Evolutionary conservation across 2,329 filamentous ascomycete species (phyloP), one percentile per base, ranked within the genome.

Genomic region (Endoconidiophora polonica): DNA sequence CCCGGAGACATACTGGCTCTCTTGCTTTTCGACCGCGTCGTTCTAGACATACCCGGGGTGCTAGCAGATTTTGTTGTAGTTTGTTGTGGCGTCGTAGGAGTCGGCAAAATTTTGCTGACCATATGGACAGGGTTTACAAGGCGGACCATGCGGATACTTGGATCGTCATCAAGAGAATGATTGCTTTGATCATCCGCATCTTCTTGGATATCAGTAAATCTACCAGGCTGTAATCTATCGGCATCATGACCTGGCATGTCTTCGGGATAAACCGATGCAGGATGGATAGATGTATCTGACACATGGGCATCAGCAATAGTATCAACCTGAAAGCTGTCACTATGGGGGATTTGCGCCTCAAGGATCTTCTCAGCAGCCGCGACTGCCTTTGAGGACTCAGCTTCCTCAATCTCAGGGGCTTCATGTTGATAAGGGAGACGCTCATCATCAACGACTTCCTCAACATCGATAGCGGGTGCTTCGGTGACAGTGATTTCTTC

Each of bases 1-100:
- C 18, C 50, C 18, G 45, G 50, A 36, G 39, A 43, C 50, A 44
- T 44, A 29, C 49, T 52, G 10, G 52, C n/a, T 46, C 50, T 51
- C 29, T 44, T 48, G 12, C 50, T 42, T 43, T 52, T 39, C 10
- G 52, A 52, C 7, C 52, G 41, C 20, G 50, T 54, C 9, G 54
- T 49, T 39, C 52, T 33, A 10, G 26, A 7, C n/a, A 42, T 48
- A 24, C 26, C 39, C 16, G 47, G 48, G 23, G 49, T 52, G 24
- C 22, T 42, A 6, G 40, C 40, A 7, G 23, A 14, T 14, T 9
- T 36, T 26, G 12, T 44, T 10, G 36, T 18, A 14, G 39, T 23
- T 3, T 14, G 5, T 22, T 48, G 46, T 12, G 50, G 44, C 9
- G 50, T 44, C 18, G 22, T 18, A 39, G 44, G 33, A 23, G 29